Evolutionary conservation across 2,329 filamentous ascomycete species (phyloP).

Genomic region (Meredithiella fracta): DNA sequence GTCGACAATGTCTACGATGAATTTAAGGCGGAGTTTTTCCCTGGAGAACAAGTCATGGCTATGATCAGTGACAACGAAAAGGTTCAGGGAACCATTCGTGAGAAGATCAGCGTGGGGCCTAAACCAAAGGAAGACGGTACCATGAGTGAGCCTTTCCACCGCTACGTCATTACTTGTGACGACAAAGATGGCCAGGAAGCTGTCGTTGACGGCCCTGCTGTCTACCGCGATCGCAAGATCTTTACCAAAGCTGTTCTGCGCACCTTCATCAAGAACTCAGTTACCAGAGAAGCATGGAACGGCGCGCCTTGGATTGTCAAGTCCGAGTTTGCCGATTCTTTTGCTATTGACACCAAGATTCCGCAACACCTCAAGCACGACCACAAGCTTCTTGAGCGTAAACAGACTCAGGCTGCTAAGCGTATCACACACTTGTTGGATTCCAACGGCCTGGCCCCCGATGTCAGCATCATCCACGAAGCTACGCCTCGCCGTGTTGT

Average conservation of each 20-base stretch:
- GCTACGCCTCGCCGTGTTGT: constrained; percentile 18
- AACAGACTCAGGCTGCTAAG: constrained; percentile 51
- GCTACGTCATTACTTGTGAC: constrained; percentile 65
- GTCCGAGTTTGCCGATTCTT: constrained; percentile 63
- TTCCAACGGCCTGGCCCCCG: constrained; percentile 22
- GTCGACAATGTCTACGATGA: constrained; percentile 54
- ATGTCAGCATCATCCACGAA: constrained; percentile 14
- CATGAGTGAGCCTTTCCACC: constrained; percentile 52
- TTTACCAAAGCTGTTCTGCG: constrained; percentile 92
- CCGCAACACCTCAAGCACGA: constrained; percentile 71
- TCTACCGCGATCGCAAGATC: constrained; percentile 72
- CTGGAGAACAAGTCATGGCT: constrained; percentile 68
- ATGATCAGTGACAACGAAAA: constrained; percentile 52
- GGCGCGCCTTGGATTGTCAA: constrained; percentile 97
- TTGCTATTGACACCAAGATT: constrained; percentile 74
- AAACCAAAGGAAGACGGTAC: constrained; percentile 50
- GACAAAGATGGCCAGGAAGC: constrained; percentile 54
- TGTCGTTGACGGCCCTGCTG: constrained; percentile 63
- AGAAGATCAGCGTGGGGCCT: constrained; percentile 64
- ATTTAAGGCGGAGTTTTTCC: constrained; percentile 82
- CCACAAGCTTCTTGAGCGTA: constrained; percentile 60
- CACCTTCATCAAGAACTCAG: constrained; percentile 86
- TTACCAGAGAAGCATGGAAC: constrained; percentile 82
- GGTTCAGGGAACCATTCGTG: constrained; percentile 58
- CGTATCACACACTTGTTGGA: constrained; percentile 36